phyloP scores from a whole-genome alignment of 257 asterid genomes.

The Solanum dulcamara region DNA sequence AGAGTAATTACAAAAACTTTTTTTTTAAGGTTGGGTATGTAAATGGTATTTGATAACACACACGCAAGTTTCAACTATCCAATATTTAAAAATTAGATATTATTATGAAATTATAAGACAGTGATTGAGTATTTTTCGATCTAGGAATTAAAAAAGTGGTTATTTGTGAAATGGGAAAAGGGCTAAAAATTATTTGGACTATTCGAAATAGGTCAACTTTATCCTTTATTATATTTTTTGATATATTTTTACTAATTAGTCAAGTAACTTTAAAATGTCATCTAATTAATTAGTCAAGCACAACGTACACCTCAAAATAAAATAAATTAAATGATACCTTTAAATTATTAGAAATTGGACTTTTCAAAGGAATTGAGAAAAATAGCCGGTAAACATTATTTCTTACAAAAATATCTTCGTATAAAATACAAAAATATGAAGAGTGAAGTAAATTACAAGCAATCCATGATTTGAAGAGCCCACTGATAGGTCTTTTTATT shows the following conservation, averaged over 20 bases:
- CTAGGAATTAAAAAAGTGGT: not conserved
- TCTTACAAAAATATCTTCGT: not conserved
- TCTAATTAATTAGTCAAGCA: not conserved
- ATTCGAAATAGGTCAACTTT: not conserved
- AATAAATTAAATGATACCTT: not conserved
- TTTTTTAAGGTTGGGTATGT: not conserved
- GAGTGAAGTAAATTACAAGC: not conserved
- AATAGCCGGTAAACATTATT: not conserved
- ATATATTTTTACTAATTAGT: not conserved
- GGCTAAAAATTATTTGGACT: not conserved
- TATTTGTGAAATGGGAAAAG: not conserved
- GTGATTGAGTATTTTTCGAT: not conserved
- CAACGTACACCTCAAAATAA: not conserved
- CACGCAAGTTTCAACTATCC: not conserved
- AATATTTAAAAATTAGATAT: too few species aligned
- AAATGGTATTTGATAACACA: not conserved
- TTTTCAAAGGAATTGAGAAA: not conserved
- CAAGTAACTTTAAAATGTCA: not conserved
- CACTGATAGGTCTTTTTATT: not conserved
- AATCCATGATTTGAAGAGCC: not conserved
- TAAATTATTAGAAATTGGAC: not conserved
- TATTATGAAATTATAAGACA: not conserved
- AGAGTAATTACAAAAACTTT: not conserved
- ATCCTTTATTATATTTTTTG: too few species aligned
- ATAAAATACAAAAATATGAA: not conserved